Percentiles rank a stretch among this genome's conserved stretches.
Evolutionary conservation across 768 basidiomycete genomes (phyloP).

Genomic region (Termitomyces sp.): DNA sequence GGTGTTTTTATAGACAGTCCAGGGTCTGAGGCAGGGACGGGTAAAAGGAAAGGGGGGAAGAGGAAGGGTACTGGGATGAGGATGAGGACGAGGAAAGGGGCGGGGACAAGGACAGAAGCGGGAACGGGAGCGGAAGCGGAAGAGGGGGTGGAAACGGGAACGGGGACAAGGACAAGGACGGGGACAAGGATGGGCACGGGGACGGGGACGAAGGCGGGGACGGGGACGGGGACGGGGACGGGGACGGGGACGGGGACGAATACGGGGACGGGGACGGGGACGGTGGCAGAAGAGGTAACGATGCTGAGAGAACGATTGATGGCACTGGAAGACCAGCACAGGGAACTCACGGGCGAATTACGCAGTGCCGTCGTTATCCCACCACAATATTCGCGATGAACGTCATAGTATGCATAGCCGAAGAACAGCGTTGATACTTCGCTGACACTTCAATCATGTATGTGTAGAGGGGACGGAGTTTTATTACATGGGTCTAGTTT

Average conservation of each 20-base stretch:
- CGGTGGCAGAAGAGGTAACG: neutral
- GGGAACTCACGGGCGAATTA: neutral
- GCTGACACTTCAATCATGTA: too few relatives aligned
- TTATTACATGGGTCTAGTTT: too few relatives aligned
- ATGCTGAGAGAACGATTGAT: neutral
- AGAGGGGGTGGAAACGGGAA: neutral
- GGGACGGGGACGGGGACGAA: neutral
- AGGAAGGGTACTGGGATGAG: neutral
- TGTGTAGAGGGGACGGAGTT: too few relatives aligned
- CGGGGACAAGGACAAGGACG: neutral
- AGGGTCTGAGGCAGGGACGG: neutral
- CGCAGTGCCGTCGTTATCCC: neutral
- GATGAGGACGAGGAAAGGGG: neutral
- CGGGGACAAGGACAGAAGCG: neutral
- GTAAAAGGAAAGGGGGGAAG: neutral
- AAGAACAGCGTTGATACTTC: too few relatives aligned
- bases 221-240: neutral
- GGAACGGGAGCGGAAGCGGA: neutral
- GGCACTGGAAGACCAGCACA: neutral
- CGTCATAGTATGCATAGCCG: too few relatives aligned
- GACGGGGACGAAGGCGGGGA: neutral
- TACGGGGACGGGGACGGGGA: neutral
- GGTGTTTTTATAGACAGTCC: too few relatives aligned
- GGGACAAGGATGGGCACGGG: neutral
- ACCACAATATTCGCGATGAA: neutral